phyloP scores from a whole-genome alignment of 352 stramenopile genomes.

The Pythium vanterpoolii region DNA sequence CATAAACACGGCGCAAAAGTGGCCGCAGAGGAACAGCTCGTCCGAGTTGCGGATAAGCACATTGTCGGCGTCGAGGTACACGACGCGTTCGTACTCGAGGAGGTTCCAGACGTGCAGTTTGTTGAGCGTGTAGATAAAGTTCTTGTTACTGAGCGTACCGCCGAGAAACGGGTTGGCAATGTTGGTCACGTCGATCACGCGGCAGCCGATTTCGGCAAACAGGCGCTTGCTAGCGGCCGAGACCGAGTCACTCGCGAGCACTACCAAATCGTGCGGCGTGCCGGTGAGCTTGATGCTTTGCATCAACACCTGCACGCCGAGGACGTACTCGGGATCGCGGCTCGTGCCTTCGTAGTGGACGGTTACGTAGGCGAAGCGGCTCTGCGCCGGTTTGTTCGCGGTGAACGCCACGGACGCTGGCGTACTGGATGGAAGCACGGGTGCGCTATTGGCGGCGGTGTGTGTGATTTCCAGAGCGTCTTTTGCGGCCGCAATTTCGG shows the following conservation, averaged over 20 bases:
- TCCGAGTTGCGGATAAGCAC: slow-evolving; percentile 87
- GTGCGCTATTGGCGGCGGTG: slow-evolving; percentile 1
- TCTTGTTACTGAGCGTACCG: slow-evolving; percentile 76
- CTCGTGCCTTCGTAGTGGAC: slow-evolving; percentile 85
- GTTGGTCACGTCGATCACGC: slow-evolving; percentile 82
- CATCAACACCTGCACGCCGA: slow-evolving; percentile 83
- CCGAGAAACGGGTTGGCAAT: slow-evolving; percentile 86
- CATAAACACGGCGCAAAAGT: slow-evolving; percentile 90
- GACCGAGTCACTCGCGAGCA: slow-evolving; percentile 84
- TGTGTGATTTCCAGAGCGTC: not conserved
- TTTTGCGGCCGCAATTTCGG: not conserved
- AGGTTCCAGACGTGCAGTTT: slow-evolving; percentile 90
- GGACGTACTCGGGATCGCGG: slow-evolving; percentile 80
- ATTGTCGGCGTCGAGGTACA: slow-evolving; percentile 91
- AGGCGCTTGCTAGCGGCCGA: slow-evolving; percentile 66
- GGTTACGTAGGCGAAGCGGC: slow-evolving; percentile 82
- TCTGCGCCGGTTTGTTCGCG: slow-evolving; percentile 27
- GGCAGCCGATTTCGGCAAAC: slow-evolving; percentile 80
- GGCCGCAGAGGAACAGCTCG: slow-evolving; percentile 83
- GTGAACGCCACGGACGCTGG: slow-evolving; percentile 21
- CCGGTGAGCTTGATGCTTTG: slow-evolving; percentile 84
- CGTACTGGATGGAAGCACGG: not conserved
- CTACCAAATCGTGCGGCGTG: slow-evolving; percentile 80
- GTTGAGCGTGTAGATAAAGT: slow-evolving; percentile 90
- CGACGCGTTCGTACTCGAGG: slow-evolving; percentile 87